Evolutionary conservation across 176 grass and related monocot species (phyloP), one percentile per base, ranked within the genome.

Genomic region (Saccharum spontaneum): DNA sequence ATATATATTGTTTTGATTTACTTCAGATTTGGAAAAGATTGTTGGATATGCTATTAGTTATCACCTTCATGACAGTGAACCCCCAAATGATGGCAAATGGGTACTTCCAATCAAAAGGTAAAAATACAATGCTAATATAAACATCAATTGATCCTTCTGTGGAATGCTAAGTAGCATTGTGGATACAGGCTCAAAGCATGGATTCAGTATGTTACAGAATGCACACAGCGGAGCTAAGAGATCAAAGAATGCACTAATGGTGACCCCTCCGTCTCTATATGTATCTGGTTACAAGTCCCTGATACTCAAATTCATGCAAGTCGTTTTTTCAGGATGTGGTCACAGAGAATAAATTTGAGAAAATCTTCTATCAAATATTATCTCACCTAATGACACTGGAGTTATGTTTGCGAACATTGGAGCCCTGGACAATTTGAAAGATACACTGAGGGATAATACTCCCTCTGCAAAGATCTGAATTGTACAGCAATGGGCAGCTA

Each of bases 401-500:
- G 90, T 97, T 91, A 84, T 75, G 54, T 97, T 97, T 84, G 84
- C 91, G 46, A 87, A 97, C 66, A 93, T 97, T 78, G 95, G 92
- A 71, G 95, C 95, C 14, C 90, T 97, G 66, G 92, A 97, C 46
- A 86, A 88, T 82, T 88, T 97, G 14, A 97, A 94, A 85, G 76
- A 73, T 14, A 90, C 84, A 22, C 83, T 94, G 52, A 86, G 86
- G 44, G 88, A 87, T 94, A 84, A 93, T 94, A 85, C 71, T 92
- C 79, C 95, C 95, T 89, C 82, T 97, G 48, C 92, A 86, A 81
- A 94, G 92, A 59, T 88, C 92, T 48, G 95, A 93, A 81, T 80
- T 97, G 34, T 97, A 88, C 85, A 79, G 81, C 54, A 91, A 86
- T 86, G 88, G 92, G 24, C 88, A 85, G 60, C 90, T 97, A 49